Evolutionary conservation across 176 grass and related monocot genomes (phyloP).

Genomic region (Chloris gayana): DNA sequence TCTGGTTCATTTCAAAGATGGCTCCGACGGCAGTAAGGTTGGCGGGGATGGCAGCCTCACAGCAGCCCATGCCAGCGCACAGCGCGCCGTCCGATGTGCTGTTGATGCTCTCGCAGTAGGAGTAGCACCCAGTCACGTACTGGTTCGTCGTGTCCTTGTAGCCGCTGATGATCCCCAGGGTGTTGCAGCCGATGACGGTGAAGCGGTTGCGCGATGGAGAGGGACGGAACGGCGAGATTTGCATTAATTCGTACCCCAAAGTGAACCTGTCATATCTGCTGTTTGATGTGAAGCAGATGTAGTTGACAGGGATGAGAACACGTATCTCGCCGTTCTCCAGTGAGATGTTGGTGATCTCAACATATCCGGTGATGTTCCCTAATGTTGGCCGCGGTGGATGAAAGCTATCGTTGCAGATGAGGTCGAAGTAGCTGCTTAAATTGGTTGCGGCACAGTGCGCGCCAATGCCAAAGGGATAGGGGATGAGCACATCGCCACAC

Average conservation of each 20-base stretch:
- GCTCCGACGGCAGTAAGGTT: neutral
- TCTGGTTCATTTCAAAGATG: neutral
- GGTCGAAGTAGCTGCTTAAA: neutral
- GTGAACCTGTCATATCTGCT: neutral
- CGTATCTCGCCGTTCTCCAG: slow-evolving; percentile 30
- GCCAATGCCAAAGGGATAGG: slow-evolving; percentile 42
- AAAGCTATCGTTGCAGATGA: slow-evolving; percentile 25
- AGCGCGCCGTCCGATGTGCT: slow-evolving; percentile 13
- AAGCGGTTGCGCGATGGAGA: slow-evolving; percentile 30
- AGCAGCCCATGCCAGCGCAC: slow-evolving; percentile 36
- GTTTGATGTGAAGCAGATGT: slow-evolving; percentile 25
- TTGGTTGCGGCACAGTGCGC: neutral
- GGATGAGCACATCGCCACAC: slow-evolving; percentile 17
- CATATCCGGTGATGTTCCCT: fast-evolving
- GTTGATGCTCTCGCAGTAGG: slow-evolving; percentile 38
- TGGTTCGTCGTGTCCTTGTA: neutral
- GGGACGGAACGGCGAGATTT: neutral
- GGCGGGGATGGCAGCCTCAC: slow-evolving; percentile 29
- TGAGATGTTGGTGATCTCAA: slow-evolving; percentile 11
- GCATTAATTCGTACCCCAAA: neutral
- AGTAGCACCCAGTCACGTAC: slow-evolving; percentile 43
- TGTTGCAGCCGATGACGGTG: slow-evolving; percentile 31
- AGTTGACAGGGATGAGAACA: neutral
- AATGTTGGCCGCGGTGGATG: slow-evolving; percentile 18
- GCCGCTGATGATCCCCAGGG: neutral